Evolutionary conservation across 768 basidiomycete genomes (phyloP).

Genomic region (Solioccasus polychromus): DNA sequence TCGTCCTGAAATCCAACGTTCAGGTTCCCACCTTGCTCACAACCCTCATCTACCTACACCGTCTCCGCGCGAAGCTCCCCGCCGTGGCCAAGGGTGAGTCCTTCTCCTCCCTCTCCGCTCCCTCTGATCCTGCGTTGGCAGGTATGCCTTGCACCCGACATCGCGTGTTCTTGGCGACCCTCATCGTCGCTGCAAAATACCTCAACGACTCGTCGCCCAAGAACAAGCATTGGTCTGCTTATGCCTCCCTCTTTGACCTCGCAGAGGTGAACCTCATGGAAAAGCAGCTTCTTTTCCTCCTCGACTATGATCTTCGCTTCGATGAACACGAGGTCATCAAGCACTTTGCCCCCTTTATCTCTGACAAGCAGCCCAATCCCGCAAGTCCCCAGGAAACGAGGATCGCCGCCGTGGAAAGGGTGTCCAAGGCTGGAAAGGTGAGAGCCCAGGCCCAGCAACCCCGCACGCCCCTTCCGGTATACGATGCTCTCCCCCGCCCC

Average conservation of each 20-base stretch:
- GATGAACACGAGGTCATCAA: slow-evolving; percentile 75
- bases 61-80: slow-evolving; percentile 78
- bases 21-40: slow-evolving; percentile 88
- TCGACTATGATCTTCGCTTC: slow-evolving; percentile 92
- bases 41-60: slow-evolving; percentile 89
- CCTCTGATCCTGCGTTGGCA: slow-evolving; percentile 18
- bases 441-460: slow-evolving; percentile 48
- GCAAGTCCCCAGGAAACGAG: slow-evolving; percentile 41
- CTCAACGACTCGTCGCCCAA: slow-evolving; percentile 95
- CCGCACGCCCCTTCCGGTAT: slow-evolving; percentile 41
- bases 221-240: slow-evolving; percentile 89
- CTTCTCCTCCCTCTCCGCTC: not conserved
- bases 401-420: slow-evolving; percentile 51
- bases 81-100: slow-evolving; percentile 77
- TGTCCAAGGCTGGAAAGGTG: slow-evolving; percentile 51
- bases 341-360: slow-evolving; percentile 70
- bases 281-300: slow-evolving; percentile 86
- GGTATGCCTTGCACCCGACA: slow-evolving; percentile 91
- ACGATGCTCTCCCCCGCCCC: slow-evolving; percentile 31
- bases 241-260: slow-evolving; percentile 72
- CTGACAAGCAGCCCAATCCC: slow-evolving; percentile 12
- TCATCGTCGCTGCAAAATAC: slow-evolving; percentile 96
- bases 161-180: slow-evolving; percentile 91
- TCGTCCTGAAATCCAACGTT: slow-evolving; percentile 81
- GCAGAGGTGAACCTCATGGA: slow-evolving; percentile 95